These are phyloP conservation scores for Leishmania gerbilli DNA, from an alignment of 208 protist genomes.

Conservation along the genomic window DNA sequence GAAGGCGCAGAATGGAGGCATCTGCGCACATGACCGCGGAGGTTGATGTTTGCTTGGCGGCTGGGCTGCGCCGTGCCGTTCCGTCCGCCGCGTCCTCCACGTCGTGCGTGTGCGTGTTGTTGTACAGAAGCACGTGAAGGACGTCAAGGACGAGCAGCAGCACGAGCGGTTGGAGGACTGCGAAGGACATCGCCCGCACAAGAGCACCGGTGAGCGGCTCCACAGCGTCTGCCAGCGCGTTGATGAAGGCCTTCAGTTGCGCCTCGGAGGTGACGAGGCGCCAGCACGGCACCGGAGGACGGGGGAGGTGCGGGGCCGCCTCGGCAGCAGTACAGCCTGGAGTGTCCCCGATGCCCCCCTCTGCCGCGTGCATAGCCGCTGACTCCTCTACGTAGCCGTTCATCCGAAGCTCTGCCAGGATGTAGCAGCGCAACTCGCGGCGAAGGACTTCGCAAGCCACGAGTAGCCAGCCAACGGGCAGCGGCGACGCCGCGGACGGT, in stretches of 20 bases:
- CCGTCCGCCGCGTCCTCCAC: neutral
- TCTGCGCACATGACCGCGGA: neutral
- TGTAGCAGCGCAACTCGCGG: slow-evolving; percentile 36
- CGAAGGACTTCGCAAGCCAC: slow-evolving; percentile 50
- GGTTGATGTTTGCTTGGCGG: too few species aligned
- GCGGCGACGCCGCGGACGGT: neutral
- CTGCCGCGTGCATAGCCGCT: neutral
- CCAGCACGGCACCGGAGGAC: neutral
- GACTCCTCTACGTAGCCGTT: slow-evolving; percentile 10
- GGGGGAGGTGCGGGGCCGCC: neutral
- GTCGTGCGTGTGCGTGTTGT: too few species aligned
- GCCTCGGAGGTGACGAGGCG: slow-evolving; percentile 9
- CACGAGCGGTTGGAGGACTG: slow-evolving; percentile 34
- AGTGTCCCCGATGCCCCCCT: neutral
- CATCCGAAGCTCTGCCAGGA: slow-evolving; percentile 14
- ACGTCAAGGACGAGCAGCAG: slow-evolving; percentile 57
- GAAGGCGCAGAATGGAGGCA: slow-evolving; percentile 2
- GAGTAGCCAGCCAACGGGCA: slow-evolving; percentile 31
- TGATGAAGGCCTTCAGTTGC: slow-evolving; percentile 40
- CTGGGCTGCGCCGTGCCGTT: neutral
- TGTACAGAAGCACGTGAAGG: slow-evolving; percentile 7
- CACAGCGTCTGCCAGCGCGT: slow-evolving; percentile 36
- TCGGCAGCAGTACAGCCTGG: neutral
- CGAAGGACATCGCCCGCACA: slow-evolving; percentile 1
- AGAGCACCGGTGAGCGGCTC: slow-evolving; percentile 39